A percentile compares a stretch with the other conserved stretches of the same genome.
Conservation (phyloP, 306 rosid genomes). For the Macrotyloma uniflorum region DNA sequence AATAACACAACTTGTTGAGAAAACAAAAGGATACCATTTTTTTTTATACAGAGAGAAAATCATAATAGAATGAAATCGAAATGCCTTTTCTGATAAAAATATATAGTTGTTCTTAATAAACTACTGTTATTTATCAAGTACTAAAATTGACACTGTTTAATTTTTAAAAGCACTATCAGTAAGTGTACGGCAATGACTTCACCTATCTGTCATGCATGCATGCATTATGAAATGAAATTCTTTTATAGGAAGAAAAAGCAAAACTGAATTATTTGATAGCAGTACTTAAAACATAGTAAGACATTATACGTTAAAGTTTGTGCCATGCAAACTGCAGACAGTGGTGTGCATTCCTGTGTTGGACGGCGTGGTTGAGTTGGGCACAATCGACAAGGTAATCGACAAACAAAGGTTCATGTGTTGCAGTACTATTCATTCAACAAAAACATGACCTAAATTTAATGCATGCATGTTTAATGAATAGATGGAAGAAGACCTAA, state of each 20-base stretch:
- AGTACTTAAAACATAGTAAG: too few relatives aligned
- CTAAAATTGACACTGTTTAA: not conserved
- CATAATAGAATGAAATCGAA: not conserved
- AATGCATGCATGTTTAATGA: not conserved
- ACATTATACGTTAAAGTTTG: too few relatives aligned
- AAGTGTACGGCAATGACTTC: too few relatives aligned
- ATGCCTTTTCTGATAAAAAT: not conserved
- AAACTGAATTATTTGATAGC: too few relatives aligned
- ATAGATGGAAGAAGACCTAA: slow-evolving; percentile 60
- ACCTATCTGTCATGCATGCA: too few relatives aligned
- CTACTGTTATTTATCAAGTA: not conserved
- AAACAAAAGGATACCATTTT: too few relatives aligned
- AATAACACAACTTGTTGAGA: not conserved
- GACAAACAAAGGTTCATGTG: not conserved
- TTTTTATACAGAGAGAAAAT: not conserved
- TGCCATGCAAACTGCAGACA: slow-evolving; percentile 49
- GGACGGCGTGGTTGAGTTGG: slow-evolving; percentile 78
- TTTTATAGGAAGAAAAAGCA: too few relatives aligned
- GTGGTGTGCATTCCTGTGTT: slow-evolving; percentile 78
- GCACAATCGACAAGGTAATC: slow-evolving; percentile 61
- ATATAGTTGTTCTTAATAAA: not conserved
- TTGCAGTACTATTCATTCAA: not conserved
- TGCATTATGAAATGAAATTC: too few relatives aligned
- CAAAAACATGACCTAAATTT: not conserved
- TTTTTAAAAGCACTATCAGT: not conserved